These are phyloP conservation scores for Corynascus novoguineensis DNA, from an alignment of 495 filamentous ascomycete genomes.

Conservation along the genomic window DNA sequence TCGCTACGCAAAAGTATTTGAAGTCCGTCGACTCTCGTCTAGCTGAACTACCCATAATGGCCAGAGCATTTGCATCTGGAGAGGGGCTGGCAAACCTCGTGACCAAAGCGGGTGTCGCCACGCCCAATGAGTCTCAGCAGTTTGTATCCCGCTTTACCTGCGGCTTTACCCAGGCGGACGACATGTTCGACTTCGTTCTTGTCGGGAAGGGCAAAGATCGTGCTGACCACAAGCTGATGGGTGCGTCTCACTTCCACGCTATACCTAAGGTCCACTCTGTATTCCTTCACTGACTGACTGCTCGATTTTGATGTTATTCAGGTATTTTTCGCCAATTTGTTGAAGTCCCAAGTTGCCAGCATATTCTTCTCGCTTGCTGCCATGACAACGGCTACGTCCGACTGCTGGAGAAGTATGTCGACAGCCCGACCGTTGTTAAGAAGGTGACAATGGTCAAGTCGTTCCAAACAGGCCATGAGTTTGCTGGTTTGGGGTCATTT, in stretches of 20 bases:
- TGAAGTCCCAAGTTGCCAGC: constrained; percentile 53
- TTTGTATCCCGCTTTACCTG: constrained; percentile 37
- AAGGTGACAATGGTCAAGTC: constrained; percentile 51
- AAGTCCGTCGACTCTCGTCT: constrained; percentile 23
- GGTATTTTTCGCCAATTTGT: constrained; percentile 52
- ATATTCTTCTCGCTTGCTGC: constrained; percentile 56
- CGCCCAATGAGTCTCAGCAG: constrained; percentile 13
- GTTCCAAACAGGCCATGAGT: constrained; percentile 38
- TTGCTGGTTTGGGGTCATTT: constrained; percentile 39
- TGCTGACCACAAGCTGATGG: constrained; percentile 53
- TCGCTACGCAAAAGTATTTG: constrained; percentile 31
- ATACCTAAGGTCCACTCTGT: too few species aligned
- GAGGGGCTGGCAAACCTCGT: constrained; percentile 31
- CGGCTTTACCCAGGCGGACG: constrained; percentile 51
- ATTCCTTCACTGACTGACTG: too few species aligned
- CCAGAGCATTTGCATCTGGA: constrained; percentile 37
- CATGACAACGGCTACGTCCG: constrained; percentile 56
- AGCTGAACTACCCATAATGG: constrained; percentile 30
- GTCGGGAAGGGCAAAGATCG: constrained; percentile 54
- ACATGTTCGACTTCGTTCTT: constrained; percentile 56
- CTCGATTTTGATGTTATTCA: constrained; percentile 16
- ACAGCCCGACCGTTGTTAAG: constrained; percentile 21
- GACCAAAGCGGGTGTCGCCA: constrained; percentile 23
- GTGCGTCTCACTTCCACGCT: too few species aligned
- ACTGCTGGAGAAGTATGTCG: constrained; percentile 46